Base-by-base conservation (phyloP, 139 green algal genomes). In the Eudorina sp. region DNA sequence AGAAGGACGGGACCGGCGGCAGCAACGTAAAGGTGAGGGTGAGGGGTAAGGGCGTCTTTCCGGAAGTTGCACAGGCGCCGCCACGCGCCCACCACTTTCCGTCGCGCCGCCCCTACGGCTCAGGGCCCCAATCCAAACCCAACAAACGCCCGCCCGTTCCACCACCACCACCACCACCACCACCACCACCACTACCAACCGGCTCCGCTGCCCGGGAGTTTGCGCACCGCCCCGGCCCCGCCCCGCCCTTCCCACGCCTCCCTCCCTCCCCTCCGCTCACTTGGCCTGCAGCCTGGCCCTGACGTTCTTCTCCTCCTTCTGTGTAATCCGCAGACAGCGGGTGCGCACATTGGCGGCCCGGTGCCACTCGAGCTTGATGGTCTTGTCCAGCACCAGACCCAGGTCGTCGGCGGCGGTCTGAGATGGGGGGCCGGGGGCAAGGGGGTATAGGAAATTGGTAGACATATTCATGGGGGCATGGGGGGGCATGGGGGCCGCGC, bases 341-440 rank as follows among this genome's bases (percentile, higher is more conserved):
- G 94, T 94, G 60, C 93, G 90, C 36, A 75, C 91, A 84, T 93
- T 94, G 45, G 88, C 78, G 53, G 83, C 83, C 23, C 96, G 96
- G 92, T 98, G 94, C 97, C 97, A 99, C 90, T 98, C 97, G 81
- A 99, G 92, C 93, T 98, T 98, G 73, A 98, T 76, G 25, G 90
- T 97, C 90, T 98, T 98, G 92, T 97, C 94, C 80, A 98, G 82
- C 46, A 93, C 83, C 48, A 99, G 92, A 16, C 94, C 95, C 87
- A 99, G 93, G 83, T 99, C 96, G 23, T 69, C 84, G 55, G 93
- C 91, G 25, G 87, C 89, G 21, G 73, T 66, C 48, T 90, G 53
- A 40, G 58, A 2, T 25, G 78, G 8, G 36, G 29, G 29, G 18
- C 18, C 1, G 18, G 1, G 2, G 11, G 18, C 2, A 38, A 8